A percentile compares a stretch with the other conserved stretches of the same genome.
Evolutionary conservation across 2,329 filamentous ascomycete species (phyloP).

Genomic region (Pestalotiopsis sp.): DNA sequence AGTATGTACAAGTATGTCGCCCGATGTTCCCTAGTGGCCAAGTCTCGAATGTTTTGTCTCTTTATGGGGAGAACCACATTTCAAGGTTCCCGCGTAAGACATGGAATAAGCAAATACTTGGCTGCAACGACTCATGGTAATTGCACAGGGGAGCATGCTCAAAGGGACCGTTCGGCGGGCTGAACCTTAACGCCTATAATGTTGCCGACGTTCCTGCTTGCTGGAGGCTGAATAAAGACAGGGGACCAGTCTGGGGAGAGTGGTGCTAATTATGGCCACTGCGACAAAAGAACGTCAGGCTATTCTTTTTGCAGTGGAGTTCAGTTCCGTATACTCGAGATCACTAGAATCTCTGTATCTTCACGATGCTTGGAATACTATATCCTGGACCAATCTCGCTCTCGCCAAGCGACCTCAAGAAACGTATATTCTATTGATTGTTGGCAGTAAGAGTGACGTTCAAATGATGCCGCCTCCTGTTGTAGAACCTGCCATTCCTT

Average conservation of each 20-base stretch:
- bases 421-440: neutral
- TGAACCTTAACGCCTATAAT: neutral
- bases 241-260: neutral
- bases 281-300: neutral
- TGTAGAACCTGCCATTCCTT: neutral
- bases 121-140: neutral
- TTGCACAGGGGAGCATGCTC: neutral
- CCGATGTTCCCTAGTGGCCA: neutral
- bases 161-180: neutral
- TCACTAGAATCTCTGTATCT: no score
- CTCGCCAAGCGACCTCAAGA: no score
- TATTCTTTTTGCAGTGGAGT: no score
- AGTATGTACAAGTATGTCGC: neutral
- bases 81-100: neutral
- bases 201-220: neutral
- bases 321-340: no score
- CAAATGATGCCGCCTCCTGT: neutral
- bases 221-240: neutral
- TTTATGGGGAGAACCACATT: neutral
- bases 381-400: no score
- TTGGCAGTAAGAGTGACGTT: neutral
- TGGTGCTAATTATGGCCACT: neutral
- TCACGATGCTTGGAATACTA: no score
- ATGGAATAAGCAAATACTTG: neutral
- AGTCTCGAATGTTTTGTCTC: neutral